Conservation (phyloP, 1,139 yeast species). For the Candida frijolesensis region DNA sequence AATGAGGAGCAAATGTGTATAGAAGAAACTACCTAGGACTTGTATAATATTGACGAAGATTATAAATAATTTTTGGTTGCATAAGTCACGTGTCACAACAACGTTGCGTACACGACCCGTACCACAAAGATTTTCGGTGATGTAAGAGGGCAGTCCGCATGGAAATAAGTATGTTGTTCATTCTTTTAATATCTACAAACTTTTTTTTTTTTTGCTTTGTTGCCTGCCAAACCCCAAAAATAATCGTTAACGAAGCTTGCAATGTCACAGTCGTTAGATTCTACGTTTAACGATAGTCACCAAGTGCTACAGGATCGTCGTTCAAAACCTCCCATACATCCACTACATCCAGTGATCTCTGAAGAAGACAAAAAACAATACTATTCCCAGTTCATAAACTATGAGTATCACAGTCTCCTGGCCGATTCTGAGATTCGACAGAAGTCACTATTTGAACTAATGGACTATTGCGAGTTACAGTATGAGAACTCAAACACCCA, state of each 20-base stretch:
- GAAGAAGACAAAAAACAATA: slow-evolving; percentile 17
- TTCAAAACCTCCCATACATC: not conserved
- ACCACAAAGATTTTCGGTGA: not conserved
- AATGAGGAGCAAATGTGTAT: not conserved
- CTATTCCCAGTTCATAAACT: slow-evolving; percentile 32
- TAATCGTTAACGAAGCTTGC: not conserved
- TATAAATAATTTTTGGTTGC: not conserved
- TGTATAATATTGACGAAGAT: not conserved
- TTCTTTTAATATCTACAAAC: not conserved
- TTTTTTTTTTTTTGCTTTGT: not conserved
- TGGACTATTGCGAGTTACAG: slow-evolving; percentile 44
- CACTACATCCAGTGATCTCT: slow-evolving; percentile 6
- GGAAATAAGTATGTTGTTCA: not conserved
- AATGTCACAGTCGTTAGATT: slow-evolving; percentile 1
- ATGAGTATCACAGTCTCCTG: slow-evolving; percentile 42
- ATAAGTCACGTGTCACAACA: not conserved
- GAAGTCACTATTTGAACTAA: slow-evolving; percentile 45
- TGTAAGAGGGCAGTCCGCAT: not conserved
- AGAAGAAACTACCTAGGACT: not conserved
- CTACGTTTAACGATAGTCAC: not conserved
- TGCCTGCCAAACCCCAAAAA: no score
- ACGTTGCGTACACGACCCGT: not conserved
- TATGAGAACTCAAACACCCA: slow-evolving; percentile 29
- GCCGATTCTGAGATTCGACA: slow-evolving; percentile 30
- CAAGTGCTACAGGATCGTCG: slow-evolving; percentile 7